These are phyloP conservation scores for Fusarium temperatum DNA, from an alignment of 2,329 filamentous ascomycete genomes.

Conservation along the genomic window DNA sequence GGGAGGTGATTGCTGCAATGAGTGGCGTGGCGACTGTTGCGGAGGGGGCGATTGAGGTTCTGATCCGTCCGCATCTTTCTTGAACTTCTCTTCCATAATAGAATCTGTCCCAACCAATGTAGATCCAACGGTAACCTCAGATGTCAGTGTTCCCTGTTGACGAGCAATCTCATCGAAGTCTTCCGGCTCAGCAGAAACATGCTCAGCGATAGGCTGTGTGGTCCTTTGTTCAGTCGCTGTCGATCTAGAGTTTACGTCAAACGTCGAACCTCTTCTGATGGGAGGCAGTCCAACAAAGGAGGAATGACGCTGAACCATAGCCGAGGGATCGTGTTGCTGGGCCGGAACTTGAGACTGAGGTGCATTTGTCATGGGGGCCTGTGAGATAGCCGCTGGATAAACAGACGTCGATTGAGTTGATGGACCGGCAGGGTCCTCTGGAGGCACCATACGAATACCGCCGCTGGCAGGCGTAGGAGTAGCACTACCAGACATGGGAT, in stretches of 20 bases:
- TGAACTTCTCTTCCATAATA: slow-evolving; percentile 22
- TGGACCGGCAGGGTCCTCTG: slow-evolving; percentile 3
- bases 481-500: slow-evolving; percentile 14
- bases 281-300: slow-evolving; percentile 68
- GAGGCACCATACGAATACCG: slow-evolving; percentile 39
- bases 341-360: slow-evolving; percentile 15
- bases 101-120: slow-evolving; percentile 34
- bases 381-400: not conserved
- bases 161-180: slow-evolving; percentile 23
- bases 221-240: slow-evolving; percentile 45
- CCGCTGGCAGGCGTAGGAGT: slow-evolving; percentile 18
- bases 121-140: slow-evolving; percentile 31
- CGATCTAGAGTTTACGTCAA: slow-evolving; percentile 54
- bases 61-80: slow-evolving; percentile 20
- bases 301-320: slow-evolving; percentile 53
- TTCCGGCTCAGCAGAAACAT: slow-evolving; percentile 47
- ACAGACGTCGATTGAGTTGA: slow-evolving; percentile 14
- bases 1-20: slow-evolving; percentile 9
- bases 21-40: slow-evolving; percentile 6
- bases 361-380: not conserved
- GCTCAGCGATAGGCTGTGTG: slow-evolving; percentile 47
- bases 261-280: slow-evolving; percentile 66
- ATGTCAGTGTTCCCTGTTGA: slow-evolving; percentile 33
- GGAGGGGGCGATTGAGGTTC: slow-evolving; percentile 8
- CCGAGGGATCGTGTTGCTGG: slow-evolving; percentile 23